Evolutionary conservation across 2,329 filamentous ascomycete genomes (phyloP), one percentile per base, ranked within the genome.

Genomic region (Metarhizium brunneum): DNA sequence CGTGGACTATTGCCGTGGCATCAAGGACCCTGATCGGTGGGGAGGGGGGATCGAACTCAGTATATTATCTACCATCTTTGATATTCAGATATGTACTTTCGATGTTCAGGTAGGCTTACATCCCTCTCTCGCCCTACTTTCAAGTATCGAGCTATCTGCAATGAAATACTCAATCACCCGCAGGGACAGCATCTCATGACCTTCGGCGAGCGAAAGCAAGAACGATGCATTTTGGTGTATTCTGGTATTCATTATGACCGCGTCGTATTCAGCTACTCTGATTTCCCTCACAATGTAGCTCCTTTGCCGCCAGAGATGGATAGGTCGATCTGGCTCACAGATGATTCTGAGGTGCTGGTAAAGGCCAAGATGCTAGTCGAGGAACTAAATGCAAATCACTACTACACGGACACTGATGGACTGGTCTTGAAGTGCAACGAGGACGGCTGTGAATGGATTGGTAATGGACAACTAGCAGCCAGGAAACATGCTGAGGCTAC

Each of bases 201-300:
- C 5, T 95, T 92, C 71, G 95, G 95, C 61, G 88, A 94, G 66
- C 83, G 84, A 1, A 81, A 82, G 54, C 69, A 74, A 38, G 81
- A 79, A 45, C 80, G 90, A 6, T 92, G 89, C 65, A 84, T 96
- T 30, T 75, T 96, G 29, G 85, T 96, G 0, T 96, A 96, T 71
- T 92, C 88, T 0, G 91, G 91, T 2, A 94, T 96, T 52, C 92
- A 96, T 69, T 96, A 96, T 71, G 92, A 96, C 70, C 86, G 89
- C 6, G 86, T 96, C 57, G 90, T 88, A 1, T 83, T 95, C 61
- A 85, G 84, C 18, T 83, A 80, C 43, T 84, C 77, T 25, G 80
- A 77, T 59, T 78, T 71, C 61, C 83, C 81, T 4, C 76, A 77
- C 62, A 77, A 75, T 48, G 77, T 74, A 56, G 73, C 82, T 6